Evolutionary conservation across 2,329 filamentous ascomycete genomes (phyloP), one percentile per base, ranked within the genome.

Genomic region (Tolypocladium endophyticum): DNA sequence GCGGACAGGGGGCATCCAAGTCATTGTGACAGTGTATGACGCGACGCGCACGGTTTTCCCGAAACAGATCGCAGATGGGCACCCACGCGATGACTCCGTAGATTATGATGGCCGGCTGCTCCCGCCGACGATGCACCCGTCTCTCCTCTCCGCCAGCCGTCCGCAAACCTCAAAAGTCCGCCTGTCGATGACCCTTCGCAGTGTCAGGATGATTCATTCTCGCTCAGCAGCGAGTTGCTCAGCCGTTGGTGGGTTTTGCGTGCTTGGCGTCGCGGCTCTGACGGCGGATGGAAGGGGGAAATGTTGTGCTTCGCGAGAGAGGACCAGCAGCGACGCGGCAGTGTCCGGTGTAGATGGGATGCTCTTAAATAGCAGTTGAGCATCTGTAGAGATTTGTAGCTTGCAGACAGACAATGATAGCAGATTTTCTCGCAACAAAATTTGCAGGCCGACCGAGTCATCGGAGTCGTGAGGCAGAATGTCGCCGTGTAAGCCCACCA

Each of bases 201-300:
- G 33, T n/a, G 43, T 65, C 63, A 69, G 56, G 55, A 65, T 69
- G 68, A 67, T 61, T 69, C 66, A 70, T 66, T 61, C 28, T 64
- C 36, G 30, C 59, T 67, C 65, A 62, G 36, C 45, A 47, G 56
- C 38, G 5, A n/a, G 45, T 30, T 3, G 8, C 5, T 41, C 39
- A 18, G 39, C 4, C 45, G 41, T 23, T 20, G 9, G 6, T 9
- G 11, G 33, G 41, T 4, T 25, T 45, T 20, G 9, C 8, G 20
- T 9, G n/a, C 43, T 25, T 25, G 43, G 23, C 43, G 11, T 25
- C 4, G n/a, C n/a, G 11, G n/a, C 41, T 11, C 8, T 23, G 41
- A 47, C 6, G n/a, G 7, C 11, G 43, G 43, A 41, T 20, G 39
- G 39, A 9, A 38, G 11, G 20, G 39, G 39, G 14, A n/a, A 7